Percentiles rank a stretch among this genome's conserved stretches.
These are phyloP conservation scores for Rhododendron ferrugineum DNA, from an alignment of 148 eudicot species.

Conservation along the genomic window DNA sequence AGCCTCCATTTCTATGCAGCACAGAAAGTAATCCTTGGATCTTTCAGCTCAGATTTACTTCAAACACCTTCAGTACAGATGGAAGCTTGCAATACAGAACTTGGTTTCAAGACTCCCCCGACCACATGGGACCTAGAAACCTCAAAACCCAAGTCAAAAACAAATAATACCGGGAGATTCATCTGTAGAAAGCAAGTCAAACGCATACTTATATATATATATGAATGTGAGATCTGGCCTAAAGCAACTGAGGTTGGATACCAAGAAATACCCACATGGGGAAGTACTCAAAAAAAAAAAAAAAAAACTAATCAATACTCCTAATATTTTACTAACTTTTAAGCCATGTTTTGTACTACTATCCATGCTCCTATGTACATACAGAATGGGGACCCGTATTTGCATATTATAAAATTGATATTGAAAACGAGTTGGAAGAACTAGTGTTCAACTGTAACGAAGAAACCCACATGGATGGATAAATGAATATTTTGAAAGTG, in stretches of 20 bases:
- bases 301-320: not conserved
- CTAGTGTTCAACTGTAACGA: not conserved
- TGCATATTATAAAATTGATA: not conserved
- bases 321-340: not conserved
- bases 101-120: constrained; percentile 1
- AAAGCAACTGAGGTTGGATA: not conserved
- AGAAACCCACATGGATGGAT: constrained; percentile 11
- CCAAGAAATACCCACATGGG: constrained; percentile 9
- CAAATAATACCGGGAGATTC: not conserved
- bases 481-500: not conserved
- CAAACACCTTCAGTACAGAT: not conserved
- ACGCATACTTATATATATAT: not conserved
- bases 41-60: constrained; percentile 12
- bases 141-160: constrained; percentile 3
- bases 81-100: not conserved
- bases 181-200: not conserved
- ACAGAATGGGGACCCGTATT: not conserved
- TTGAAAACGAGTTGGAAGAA: not conserved
- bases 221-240: constrained; percentile 1
- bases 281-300: not conserved
- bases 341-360: not conserved
- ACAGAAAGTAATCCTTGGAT: not conserved
- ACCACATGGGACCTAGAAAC: not conserved
- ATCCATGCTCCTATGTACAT: not conserved
- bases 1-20: constrained; percentile 15